A percentile compares a stretch with the other conserved stretches of the same genome.
These are phyloP conservation scores for Pythium diclinum DNA, from an alignment of 352 stramenopile genomes.

Conservation along the genomic window DNA sequence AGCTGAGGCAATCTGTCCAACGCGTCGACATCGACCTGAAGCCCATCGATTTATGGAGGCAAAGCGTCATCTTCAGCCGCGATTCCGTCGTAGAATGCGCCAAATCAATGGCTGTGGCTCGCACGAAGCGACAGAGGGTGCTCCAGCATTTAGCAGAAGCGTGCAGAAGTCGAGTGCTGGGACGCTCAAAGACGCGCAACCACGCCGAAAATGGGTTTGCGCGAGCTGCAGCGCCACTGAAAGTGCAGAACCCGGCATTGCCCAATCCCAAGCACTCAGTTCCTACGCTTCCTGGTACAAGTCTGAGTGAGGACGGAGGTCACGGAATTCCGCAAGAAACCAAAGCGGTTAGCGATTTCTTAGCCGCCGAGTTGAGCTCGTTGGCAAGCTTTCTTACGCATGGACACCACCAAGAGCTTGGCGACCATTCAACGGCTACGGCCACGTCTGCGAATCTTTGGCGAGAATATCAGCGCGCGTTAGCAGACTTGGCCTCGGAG, in stretches of 20 bases:
- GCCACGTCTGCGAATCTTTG: slow-evolving; percentile 16
- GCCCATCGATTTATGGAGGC: background rate
- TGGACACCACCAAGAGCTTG: background rate
- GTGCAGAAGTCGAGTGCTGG: slow-evolving; percentile 20
- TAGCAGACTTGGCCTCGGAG: slow-evolving; percentile 18
- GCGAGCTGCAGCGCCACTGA: background rate
- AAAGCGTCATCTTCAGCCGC: background rate
- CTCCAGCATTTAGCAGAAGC: slow-evolving; percentile 23
- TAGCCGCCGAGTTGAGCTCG: slow-evolving; percentile 11
- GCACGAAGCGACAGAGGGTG: slow-evolving; percentile 6
- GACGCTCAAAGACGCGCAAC: slow-evolving; percentile 13
- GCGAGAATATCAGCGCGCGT: slow-evolving; percentile 25
- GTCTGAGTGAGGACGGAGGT: slow-evolving; percentile 5
- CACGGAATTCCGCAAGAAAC: background rate
- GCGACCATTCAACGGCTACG: background rate
- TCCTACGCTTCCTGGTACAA: background rate
- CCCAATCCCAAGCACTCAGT: background rate
- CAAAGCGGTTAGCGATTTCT: slow-evolving; percentile 18
- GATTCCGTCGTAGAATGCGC: slow-evolving; percentile 15
- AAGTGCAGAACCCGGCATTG: slow-evolving; percentile 11
- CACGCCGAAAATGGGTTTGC: slow-evolving; percentile 19
- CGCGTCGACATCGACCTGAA: background rate
- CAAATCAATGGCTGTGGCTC: slow-evolving; percentile 6
- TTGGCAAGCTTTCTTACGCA: slow-evolving; percentile 10
- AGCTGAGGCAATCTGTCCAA: background rate